Percentiles rank a stretch among this genome's conserved stretches.
phyloP scores from a whole-genome alignment of 441 rosid species.

The Codiaeum variegatum region DNA sequence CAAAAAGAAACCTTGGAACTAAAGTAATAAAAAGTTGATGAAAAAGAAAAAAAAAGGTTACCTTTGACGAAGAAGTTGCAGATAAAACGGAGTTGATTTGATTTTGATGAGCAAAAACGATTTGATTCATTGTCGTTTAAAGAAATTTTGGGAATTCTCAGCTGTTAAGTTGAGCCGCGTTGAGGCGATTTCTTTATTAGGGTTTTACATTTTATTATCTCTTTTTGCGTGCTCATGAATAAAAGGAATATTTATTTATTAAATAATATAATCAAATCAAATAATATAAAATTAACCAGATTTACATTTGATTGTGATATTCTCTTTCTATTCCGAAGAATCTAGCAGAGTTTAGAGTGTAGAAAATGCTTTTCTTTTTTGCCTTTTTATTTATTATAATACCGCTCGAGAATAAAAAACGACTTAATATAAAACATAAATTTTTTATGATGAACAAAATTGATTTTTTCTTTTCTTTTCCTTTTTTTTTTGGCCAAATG shows the following conservation, averaged over 20 bases:
- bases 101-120: neutral
- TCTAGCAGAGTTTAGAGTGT: neutral
- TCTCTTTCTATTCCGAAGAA: neutral
- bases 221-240: neutral
- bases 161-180: neutral
- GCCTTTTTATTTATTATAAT: too few species aligned
- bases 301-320: neutral
- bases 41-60: neutral
- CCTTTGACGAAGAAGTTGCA: slow-evolving; percentile 10
- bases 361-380: too few species aligned
- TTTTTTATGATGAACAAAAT: too few species aligned
- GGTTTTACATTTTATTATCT: neutral
- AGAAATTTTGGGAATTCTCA: neutral
- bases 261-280: neutral
- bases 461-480: too few species aligned
- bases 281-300: neutral
- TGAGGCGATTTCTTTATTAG: neutral
- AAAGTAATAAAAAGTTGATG: slow-evolving; percentile 5
- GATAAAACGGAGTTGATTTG: neutral
- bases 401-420: too few species aligned
- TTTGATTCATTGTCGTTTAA: slow-evolving; percentile 17
- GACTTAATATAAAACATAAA: too few species aligned
- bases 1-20: slow-evolving; percentile 1
- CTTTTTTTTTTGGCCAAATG: too few species aligned
- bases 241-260: neutral